phyloP scores from a whole-genome alignment of 192 early-diverging fungal genomes.

The Gonapodya sp. region DNA sequence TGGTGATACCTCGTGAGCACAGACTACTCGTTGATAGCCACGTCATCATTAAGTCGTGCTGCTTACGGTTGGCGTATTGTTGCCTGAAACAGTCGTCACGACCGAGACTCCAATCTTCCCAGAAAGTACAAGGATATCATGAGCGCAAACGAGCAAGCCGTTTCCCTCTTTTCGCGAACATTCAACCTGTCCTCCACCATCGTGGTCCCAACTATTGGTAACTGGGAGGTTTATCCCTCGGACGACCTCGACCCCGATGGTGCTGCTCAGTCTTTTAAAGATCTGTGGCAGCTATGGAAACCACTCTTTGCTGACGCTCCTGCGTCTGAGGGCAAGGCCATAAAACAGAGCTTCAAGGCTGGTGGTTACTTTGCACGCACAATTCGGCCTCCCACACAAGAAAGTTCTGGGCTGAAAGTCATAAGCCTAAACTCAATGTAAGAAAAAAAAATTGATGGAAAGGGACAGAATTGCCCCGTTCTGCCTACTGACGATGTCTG shows the following conservation, averaged over 20 bases:
- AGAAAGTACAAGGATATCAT: conserved; percentile 19
- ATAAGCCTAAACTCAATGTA: conserved; percentile 25
- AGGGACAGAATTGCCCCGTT: conserved; percentile 12
- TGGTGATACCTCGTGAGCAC: conserved; percentile 29
- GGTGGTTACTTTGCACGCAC: conserved; percentile 27
- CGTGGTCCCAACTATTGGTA: conserved; percentile 34
- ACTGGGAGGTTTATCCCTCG: conserved; percentile 35
- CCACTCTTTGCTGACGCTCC: conserved; percentile 18
- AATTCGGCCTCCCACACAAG: conserved; percentile 14
- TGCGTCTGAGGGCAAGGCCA: conserved; percentile 13
- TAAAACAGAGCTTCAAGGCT: conserved; percentile 18
- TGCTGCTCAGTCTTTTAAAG: conserved; percentile 14
- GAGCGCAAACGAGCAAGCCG: conserved; percentile 20
- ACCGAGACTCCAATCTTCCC: conserved; percentile 25
- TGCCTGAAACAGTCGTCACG: conserved; percentile 16
- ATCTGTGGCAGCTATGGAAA: conserved; percentile 26
- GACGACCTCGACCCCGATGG: conserved; percentile 14
- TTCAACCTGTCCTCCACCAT: conserved; percentile 20
- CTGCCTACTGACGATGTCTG: neutral
- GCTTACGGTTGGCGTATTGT: neutral
- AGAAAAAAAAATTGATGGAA: conserved; percentile 23
- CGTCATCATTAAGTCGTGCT: neutral
- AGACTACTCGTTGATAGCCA: no score
- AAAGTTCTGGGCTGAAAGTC: conserved; percentile 10
- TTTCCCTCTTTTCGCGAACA: conserved; percentile 17